Evolutionary conservation across 805 yeast species (phyloP).

Genomic region (Candida ovalis): DNA sequence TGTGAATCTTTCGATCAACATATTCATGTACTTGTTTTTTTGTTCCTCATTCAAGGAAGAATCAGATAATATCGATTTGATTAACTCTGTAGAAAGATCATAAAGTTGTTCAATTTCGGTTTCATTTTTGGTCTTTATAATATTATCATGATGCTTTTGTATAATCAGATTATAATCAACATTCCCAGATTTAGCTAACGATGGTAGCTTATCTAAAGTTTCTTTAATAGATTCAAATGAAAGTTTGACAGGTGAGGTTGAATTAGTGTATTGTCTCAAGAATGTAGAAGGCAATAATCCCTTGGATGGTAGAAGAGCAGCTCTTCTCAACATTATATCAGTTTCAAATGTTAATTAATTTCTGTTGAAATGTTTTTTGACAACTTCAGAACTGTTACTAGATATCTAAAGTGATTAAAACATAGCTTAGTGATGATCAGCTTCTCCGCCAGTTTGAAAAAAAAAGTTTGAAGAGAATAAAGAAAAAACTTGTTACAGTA

Average conservation of each 20-base stretch:
- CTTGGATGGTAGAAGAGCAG: too few species aligned
- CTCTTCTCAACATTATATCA: too few species aligned
- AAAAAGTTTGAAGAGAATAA: too few species aligned
- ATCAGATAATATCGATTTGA: background rate
- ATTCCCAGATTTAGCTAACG: background rate
- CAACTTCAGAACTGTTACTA: too few species aligned
- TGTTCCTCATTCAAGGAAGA: constrained; percentile 8
- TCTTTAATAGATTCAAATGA: background rate
- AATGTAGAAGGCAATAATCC: too few species aligned
- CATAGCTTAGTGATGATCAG: too few species aligned
- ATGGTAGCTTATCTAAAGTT: constrained; percentile 1
- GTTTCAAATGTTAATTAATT: too few species aligned
- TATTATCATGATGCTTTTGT: background rate
- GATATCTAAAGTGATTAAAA: too few species aligned
- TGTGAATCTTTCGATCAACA: constrained; percentile 22
- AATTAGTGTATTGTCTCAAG: background rate
- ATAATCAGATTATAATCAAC: background rate
- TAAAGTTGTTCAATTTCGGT: constrained; percentile 2
- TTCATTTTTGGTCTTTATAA: background rate
- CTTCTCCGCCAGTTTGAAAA: too few species aligned
- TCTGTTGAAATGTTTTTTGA: too few species aligned
- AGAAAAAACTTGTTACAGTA: too few species aligned
- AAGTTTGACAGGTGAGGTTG: background rate
- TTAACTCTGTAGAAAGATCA: constrained; percentile 1
- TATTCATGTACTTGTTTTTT: constrained; percentile 19